Evolutionary conservation across 164 flowering plant genomes (phyloP).

Genomic region (Euptelea pleiosperma): DNA sequence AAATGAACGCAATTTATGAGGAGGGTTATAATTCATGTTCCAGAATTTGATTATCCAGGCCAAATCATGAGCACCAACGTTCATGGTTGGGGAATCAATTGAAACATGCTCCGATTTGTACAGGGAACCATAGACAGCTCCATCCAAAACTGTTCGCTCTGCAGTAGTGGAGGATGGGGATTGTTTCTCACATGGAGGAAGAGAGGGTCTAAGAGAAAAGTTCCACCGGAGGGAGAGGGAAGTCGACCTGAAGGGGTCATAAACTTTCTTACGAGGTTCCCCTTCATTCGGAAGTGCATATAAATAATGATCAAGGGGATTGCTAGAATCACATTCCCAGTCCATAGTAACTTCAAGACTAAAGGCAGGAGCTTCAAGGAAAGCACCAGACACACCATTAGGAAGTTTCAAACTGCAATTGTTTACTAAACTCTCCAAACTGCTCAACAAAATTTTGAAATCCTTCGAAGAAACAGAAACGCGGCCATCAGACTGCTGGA

Average conservation of each 20-base stretch:
- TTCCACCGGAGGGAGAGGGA: slow-evolving; percentile 90
- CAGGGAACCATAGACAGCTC: slow-evolving; percentile 31
- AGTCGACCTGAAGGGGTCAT: slow-evolving; percentile 92
- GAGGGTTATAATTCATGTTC: slow-evolving; percentile 79
- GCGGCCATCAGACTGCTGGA: slow-evolving; percentile 93
- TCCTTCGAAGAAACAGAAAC: slow-evolving; percentile 59
- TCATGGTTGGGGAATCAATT: slow-evolving; percentile 48
- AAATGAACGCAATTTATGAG: slow-evolving; percentile 85
- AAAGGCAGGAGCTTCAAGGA: slow-evolving; percentile 73
- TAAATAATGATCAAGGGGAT: slow-evolving; percentile 84
- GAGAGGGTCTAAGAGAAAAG: slow-evolving; percentile 63
- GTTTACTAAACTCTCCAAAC: slow-evolving; percentile 75
- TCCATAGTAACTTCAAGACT: slow-evolving; percentile 84
- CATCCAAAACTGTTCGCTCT: slow-evolving; percentile 28
- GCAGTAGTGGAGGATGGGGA: slow-evolving; percentile 30
- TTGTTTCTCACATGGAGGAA: slow-evolving; percentile 34
- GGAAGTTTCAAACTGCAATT: slow-evolving; percentile 57
- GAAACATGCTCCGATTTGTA: slow-evolving; percentile 27
- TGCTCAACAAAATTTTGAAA: slow-evolving; percentile 72
- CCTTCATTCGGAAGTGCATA: slow-evolving; percentile 85
- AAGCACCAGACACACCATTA: slow-evolving; percentile 43
- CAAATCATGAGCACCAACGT: slow-evolving; percentile 89
- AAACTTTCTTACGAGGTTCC: slow-evolving; percentile 66
- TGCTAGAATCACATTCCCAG: slow-evolving; percentile 96
- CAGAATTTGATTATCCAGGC: slow-evolving; percentile 91